phyloP scores from a whole-genome alignment of 345 rosid species.

The Garcia nutans region DNA sequence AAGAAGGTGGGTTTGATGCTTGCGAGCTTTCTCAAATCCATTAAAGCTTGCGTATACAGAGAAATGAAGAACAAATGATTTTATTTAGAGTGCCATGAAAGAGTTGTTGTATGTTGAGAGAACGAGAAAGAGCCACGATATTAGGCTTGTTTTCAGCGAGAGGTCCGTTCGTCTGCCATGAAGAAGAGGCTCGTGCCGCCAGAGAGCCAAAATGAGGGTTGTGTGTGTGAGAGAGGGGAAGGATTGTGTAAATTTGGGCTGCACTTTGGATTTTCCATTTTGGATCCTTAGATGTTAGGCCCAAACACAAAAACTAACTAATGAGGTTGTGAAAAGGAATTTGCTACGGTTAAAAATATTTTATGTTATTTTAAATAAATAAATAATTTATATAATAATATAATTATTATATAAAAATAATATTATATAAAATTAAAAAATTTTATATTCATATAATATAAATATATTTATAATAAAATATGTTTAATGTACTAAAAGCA shows the following conservation, averaged over 20 bases:
- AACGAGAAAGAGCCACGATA: background rate
- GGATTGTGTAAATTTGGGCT: background rate
- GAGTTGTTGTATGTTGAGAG: background rate
- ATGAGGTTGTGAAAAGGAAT: too few relatives aligned
- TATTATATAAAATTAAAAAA: too few relatives aligned
- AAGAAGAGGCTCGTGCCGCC: background rate
- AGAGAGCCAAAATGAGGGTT: background rate
- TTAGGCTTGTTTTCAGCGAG: background rate
- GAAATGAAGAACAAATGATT: background rate
- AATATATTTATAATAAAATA: too few relatives aligned
- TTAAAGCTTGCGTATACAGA: slow-evolving; percentile 13
- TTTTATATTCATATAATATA: too few relatives aligned
- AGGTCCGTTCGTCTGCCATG: background rate
- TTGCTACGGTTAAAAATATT: too few relatives aligned
- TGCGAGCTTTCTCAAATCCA: slow-evolving; percentile 60
- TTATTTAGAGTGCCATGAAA: background rate
- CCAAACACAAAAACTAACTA: too few relatives aligned
- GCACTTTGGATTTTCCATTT: too few relatives aligned
- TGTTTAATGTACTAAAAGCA: too few relatives aligned
- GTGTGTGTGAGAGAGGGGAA: background rate
- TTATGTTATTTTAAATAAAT: too few relatives aligned
- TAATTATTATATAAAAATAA: too few relatives aligned
- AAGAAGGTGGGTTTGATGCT: slow-evolving; percentile 27
- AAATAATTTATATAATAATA: too few relatives aligned
- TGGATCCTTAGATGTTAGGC: too few relatives aligned